These are phyloP conservation scores for Fusarium pseudocircinatum DNA, from an alignment of 2,329 filamentous ascomycete genomes.

Conservation along the genomic window DNA sequence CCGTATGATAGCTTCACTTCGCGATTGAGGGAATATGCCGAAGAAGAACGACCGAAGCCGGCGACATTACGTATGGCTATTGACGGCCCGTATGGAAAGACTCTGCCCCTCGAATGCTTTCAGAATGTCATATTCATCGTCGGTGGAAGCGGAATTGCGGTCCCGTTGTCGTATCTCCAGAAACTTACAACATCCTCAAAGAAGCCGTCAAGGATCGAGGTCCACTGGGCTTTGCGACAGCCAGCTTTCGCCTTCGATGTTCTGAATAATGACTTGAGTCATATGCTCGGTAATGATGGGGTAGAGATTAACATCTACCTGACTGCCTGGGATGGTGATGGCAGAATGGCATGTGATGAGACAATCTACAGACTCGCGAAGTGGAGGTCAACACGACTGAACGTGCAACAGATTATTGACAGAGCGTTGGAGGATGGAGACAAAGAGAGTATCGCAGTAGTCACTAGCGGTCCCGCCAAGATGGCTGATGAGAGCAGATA, in stretches of 20 bases:
- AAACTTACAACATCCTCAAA: not conserved
- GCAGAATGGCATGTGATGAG: not conserved
- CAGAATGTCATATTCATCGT: constrained; percentile 2
- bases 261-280: not conserved
- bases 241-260: not conserved
- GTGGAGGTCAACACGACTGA: not conserved
- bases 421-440: not conserved
- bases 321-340: not conserved
- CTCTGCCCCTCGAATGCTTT: not conserved
- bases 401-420: not conserved
- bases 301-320: not conserved
- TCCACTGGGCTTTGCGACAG: constrained; percentile 18
- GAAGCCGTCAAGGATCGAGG: not conserved
- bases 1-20: constrained; percentile 57
- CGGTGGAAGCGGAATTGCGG: constrained; percentile 8
- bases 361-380: not conserved
- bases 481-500: constrained; percentile 16
- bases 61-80: not conserved
- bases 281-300: not conserved
- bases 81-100: constrained; percentile 7
- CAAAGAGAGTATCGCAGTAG: not conserved
- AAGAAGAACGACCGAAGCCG: not conserved
- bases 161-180: not conserved
- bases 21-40: not conserved
- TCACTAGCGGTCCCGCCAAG: constrained; percentile 8